Evolutionary conservation across 208 protist genomes (phyloP).

Genomic region (Novymonas esmeraldas): DNA sequence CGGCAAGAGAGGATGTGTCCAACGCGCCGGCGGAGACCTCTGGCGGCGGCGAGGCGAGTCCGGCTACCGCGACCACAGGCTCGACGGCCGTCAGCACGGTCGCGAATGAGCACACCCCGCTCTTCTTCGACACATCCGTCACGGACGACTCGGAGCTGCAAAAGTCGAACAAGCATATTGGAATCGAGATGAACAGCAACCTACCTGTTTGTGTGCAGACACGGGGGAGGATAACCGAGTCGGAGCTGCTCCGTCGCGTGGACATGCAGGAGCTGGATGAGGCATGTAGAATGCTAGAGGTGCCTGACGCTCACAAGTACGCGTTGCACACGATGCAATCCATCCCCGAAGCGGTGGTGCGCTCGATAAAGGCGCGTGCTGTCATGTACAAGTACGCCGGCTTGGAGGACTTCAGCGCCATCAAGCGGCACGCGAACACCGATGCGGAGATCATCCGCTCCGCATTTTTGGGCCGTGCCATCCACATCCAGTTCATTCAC

Average conservation of each 20-base stretch:
- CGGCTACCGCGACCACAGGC: too few relatives aligned
- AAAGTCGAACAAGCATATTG: background rate
- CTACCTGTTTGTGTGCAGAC: slow-evolving; percentile 3
- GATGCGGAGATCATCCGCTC: slow-evolving; percentile 29
- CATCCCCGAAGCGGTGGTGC: slow-evolving; percentile 49
- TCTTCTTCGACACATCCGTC: slow-evolving; percentile 22
- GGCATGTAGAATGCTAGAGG: slow-evolving; percentile 16
- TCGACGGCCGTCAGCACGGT: too few relatives aligned
- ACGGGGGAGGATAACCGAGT: background rate
- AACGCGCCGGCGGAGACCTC: too few relatives aligned
- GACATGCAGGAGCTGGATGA: slow-evolving; percentile 9
- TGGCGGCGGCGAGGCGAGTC: too few relatives aligned
- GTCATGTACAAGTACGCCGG: slow-evolving; percentile 46
- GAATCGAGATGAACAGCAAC: slow-evolving; percentile 3
- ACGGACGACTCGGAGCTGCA: background rate
- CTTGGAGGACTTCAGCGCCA: slow-evolving; percentile 13
- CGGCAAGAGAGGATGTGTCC: background rate
- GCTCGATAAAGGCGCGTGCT: slow-evolving; percentile 42
- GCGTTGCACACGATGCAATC: slow-evolving; percentile 52
- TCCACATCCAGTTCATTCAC: slow-evolving; percentile 15
- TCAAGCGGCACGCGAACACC: slow-evolving; percentile 20
- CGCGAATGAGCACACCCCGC: background rate
- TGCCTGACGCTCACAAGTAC: slow-evolving; percentile 20
- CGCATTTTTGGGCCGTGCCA: background rate
- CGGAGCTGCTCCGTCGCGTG: background rate